Evolutionary conservation across 257 asterid genomes (phyloP).

Genomic region (Leonotis leonurus): DNA sequence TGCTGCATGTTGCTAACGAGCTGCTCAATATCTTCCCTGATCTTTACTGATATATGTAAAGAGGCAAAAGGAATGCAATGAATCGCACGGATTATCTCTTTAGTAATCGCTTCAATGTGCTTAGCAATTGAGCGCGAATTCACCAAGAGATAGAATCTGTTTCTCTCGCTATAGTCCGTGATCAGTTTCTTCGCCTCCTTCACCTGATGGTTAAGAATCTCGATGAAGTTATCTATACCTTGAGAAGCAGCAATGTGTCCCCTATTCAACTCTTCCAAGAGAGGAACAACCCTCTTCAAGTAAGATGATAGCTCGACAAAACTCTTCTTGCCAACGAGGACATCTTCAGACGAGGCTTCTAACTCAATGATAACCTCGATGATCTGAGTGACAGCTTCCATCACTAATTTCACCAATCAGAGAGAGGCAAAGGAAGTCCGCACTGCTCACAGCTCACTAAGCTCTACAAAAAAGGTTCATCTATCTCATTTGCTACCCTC

Average conservation of each 20-base stretch:
- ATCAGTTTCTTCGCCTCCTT: conserved; percentile 36
- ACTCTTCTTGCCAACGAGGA: conserved; percentile 32
- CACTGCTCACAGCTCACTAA: neutral
- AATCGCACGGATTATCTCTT: conserved; percentile 43
- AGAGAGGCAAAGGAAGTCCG: neutral
- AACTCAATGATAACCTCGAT: conserved; percentile 36
- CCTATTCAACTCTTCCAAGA: conserved; percentile 34
- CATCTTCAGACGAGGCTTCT: conserved; percentile 25
- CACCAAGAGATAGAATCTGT: conserved; percentile 49
- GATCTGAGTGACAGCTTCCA: conserved; percentile 26
- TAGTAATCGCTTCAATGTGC: conserved; percentile 34
- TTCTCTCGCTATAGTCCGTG: conserved; percentile 37
- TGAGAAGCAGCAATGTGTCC: conserved; percentile 24
- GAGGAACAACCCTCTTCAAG: conserved; percentile 36
- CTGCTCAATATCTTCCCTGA: conserved; percentile 34
- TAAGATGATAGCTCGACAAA: conserved; percentile 41
- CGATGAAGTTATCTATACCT: conserved; percentile 24
- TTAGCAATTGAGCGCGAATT: conserved; percentile 40
- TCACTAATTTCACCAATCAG: conserved; percentile 24
- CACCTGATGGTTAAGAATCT: conserved; percentile 31
- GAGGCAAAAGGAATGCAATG: conserved; percentile 40
- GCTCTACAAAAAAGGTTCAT: neutral
- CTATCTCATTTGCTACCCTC: conserved; percentile 6
- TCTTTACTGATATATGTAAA: conserved; percentile 30
- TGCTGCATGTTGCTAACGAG: conserved; percentile 34